A percentile compares a stretch with the other conserved stretches of the same genome.
Conservation (phyloP, 2,329 filamentous ascomycete genomes). For the Fusarium decemcellulare region DNA sequence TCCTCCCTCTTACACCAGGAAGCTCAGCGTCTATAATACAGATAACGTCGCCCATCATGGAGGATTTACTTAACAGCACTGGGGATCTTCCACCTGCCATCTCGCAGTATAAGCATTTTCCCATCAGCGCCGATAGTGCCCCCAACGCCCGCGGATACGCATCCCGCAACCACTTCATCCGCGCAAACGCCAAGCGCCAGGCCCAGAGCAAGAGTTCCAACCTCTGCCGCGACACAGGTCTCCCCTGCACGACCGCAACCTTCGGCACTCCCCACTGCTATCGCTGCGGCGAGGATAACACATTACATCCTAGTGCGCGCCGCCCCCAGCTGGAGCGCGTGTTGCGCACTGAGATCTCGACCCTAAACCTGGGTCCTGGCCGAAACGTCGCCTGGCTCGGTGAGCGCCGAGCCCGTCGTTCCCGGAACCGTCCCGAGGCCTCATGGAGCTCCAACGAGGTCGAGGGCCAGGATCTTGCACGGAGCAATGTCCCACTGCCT, state of each 20-base stretch:
- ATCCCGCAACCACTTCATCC: constrained; percentile 49
- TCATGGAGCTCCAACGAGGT: constrained; percentile 42
- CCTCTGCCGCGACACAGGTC: constrained; percentile 41
- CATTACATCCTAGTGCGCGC: constrained; percentile 21
- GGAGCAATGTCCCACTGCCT: constrained; percentile 53
- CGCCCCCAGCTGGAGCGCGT: constrained; percentile 43
- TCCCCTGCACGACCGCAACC: constrained; percentile 35
- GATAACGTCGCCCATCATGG: constrained; percentile 33
- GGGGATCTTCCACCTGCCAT: constrained; percentile 40
- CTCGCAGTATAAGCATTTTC: constrained; percentile 40
- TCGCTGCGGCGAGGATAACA: constrained; percentile 32
- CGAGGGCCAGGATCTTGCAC: constrained; percentile 55
- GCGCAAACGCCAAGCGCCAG: constrained; percentile 51
- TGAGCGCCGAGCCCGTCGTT: constrained; percentile 22
- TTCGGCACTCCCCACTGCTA: constrained; percentile 16
- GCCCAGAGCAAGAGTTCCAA: constrained; percentile 35
- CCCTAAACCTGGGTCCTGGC: constrained; percentile 4
- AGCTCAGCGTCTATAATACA: constrained; percentile 19
- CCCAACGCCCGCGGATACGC: constrained; percentile 35
- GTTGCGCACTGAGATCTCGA: constrained; percentile 28
- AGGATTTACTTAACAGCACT: constrained; percentile 37
- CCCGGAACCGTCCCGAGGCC: constrained; percentile 29
- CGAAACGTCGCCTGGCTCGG: not conserved
- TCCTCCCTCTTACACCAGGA: not conserved
- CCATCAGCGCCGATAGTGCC: constrained; percentile 9